phyloP scores from a whole-genome alignment of 2,329 filamentous ascomycete species.

The Fusarium sacchari region DNA sequence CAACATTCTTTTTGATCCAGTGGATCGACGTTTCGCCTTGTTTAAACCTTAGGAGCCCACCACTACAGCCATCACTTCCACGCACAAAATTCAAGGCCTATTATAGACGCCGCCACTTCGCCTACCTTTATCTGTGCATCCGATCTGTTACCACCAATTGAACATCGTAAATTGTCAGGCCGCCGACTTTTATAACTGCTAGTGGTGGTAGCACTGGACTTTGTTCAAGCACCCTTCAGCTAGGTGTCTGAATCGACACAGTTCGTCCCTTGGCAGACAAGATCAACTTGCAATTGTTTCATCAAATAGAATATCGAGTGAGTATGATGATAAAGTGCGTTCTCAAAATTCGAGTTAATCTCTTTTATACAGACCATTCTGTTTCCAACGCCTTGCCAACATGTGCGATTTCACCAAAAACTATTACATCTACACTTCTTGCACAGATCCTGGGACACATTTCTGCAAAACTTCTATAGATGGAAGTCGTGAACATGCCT shows the following conservation, averaged over 20 bases:
- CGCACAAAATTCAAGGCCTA: constrained; percentile 1
- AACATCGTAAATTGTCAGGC: neutral
- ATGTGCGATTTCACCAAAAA: constrained; percentile 78
- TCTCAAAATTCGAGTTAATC: neutral
- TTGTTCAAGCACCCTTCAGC: neutral
- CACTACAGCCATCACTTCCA: constrained; percentile 7
- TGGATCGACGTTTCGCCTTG: constrained; percentile 13
- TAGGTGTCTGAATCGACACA: neutral
- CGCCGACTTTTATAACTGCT: neutral
- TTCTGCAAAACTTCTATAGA: constrained; percentile 77
- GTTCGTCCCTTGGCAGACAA: neutral
- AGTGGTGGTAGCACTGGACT: neutral
- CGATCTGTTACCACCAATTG: neutral
- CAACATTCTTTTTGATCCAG: constrained; percentile 16
- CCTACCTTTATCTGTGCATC: constrained; percentile 3
- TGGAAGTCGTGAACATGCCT: constrained; percentile 68
- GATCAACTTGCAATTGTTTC: neutral
- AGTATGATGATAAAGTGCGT: neutral
- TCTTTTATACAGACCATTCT: neutral
- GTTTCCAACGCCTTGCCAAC: constrained; percentile 28
- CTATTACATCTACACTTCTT: constrained; percentile 80
- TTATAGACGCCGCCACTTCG: constrained; percentile 23
- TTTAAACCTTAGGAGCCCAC: constrained; percentile 20
- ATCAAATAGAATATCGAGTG: neutral
- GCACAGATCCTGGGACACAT: constrained; percentile 73